Evolutionary conservation across 441 rosid species (phyloP).

Genomic region (Erysimum cheiri): DNA sequence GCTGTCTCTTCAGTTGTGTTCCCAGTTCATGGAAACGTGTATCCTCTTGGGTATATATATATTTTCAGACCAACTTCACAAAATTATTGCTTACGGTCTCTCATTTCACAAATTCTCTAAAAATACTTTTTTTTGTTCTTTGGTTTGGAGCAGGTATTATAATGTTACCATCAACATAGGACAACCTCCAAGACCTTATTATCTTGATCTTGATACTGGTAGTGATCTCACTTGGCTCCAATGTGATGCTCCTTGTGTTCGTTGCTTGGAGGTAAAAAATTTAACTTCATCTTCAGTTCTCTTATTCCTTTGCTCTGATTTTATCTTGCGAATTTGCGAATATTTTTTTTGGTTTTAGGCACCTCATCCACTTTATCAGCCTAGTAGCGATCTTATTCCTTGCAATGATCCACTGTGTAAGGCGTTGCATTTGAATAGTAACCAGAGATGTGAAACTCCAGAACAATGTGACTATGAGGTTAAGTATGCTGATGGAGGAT

Average conservation of each 20-base stretch:
- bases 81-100: constrained; percentile 8
- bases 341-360: constrained; percentile 52
- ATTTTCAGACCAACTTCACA: constrained; percentile 15
- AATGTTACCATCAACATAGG: constrained; percentile 75
- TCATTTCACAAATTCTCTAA: constrained; percentile 1
- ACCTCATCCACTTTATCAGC: constrained; percentile 83
- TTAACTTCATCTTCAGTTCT: neutral
- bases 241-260: constrained; percentile 76
- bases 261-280: constrained; percentile 59
- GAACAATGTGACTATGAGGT: constrained; percentile 85
- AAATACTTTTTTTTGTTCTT: neutral
- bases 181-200: constrained; percentile 81
- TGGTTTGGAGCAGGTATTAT: constrained; percentile 57
- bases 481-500: constrained; percentile 90
- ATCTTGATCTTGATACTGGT: constrained; percentile 89
- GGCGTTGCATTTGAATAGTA: constrained; percentile 60
- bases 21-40: constrained; percentile 74
- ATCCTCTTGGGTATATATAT: constrained; percentile 66
- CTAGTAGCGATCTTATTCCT: constrained; percentile 66
- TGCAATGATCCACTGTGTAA: constrained; percentile 78
- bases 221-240: constrained; percentile 98
- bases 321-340: neutral
- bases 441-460: constrained; percentile 55
- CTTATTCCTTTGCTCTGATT: neutral
- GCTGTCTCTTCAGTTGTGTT: constrained; percentile 71